Conservation (phyloP, 371 early-diverging fungal genomes). For the Apophysomyces variabilis region DNA sequence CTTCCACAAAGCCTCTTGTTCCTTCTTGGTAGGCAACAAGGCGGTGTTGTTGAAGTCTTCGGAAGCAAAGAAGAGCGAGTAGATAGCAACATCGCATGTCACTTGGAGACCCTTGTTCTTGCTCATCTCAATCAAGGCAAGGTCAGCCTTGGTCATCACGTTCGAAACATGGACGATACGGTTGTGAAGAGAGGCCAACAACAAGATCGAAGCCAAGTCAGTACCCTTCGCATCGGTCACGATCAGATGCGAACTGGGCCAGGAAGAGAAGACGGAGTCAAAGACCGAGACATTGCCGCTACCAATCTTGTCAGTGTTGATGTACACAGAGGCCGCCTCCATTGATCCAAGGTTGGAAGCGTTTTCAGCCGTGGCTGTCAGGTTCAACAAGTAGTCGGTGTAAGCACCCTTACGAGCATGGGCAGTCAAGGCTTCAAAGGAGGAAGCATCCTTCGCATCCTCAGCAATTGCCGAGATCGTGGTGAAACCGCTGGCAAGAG, state of each 20-base stretch:
- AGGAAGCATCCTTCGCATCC: conserved; percentile 56
- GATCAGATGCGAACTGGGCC: conserved; percentile 77
- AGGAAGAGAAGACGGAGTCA: conserved; percentile 69
- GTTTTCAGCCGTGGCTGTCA: conserved; percentile 73
- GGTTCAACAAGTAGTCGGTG: conserved; percentile 78
- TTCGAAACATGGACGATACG: conserved; percentile 88
- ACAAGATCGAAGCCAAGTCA: conserved; percentile 87
- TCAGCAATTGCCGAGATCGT: conserved; percentile 64
- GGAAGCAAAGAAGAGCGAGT: conserved; percentile 74
- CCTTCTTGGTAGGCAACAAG: conserved; percentile 54
- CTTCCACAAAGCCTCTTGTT: conserved; percentile 80
- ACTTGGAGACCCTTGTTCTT: conserved; percentile 91
- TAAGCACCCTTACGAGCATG: conserved; percentile 62
- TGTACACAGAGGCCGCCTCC: conserved; percentile 64
- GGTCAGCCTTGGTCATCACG: conserved; percentile 77
- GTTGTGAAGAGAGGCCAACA: conserved; percentile 82
- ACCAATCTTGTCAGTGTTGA: conserved; percentile 58
- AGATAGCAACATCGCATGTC: conserved; percentile 92
- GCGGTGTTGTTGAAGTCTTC: conserved; percentile 50
- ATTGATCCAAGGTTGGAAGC: conserved; percentile 36
- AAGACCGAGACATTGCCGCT: conserved; percentile 60
- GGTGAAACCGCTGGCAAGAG: conserved; percentile 89
- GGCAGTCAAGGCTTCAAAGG: conserved; percentile 59
- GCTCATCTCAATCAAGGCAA: conserved; percentile 81
- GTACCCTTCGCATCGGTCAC: conserved; percentile 85